phyloP scores from a whole-genome alignment of 306 rosid genomes.

The Glycine tomentella region DNA sequence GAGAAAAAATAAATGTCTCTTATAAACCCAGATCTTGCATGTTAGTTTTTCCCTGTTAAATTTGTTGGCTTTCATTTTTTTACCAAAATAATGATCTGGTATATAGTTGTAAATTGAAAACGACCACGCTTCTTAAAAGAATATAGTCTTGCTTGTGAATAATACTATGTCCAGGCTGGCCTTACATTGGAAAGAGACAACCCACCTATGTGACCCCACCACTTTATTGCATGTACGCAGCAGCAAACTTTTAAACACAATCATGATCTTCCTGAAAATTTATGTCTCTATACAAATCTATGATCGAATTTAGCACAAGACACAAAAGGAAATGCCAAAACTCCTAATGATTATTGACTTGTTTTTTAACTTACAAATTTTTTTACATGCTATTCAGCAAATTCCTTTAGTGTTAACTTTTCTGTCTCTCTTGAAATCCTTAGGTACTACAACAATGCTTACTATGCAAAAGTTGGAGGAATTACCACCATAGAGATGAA shows the following conservation, averaged over 20 bases:
- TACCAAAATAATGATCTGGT: slow-evolving; percentile 12
- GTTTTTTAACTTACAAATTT: not conserved
- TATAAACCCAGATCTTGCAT: slow-evolving; percentile 33
- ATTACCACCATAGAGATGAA: slow-evolving; percentile 92
- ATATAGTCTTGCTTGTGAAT: slow-evolving; percentile 50
- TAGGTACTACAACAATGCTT: slow-evolving; percentile 97
- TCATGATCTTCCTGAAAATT: slow-evolving; percentile 30
- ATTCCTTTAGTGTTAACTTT: not conserved
- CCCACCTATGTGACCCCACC: slow-evolving; percentile 53
- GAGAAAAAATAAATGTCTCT: not conserved
- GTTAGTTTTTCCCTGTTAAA: slow-evolving; percentile 34
- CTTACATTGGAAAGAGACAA: slow-evolving; percentile 51
- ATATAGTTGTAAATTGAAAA: slow-evolving; percentile 40
- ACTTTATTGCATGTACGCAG: slow-evolving; percentile 40
- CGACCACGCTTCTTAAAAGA: slow-evolving; percentile 40
- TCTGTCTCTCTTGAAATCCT: not conserved
- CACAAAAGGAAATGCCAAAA: slow-evolving; percentile 5
- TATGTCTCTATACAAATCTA: slow-evolving; percentile 11
- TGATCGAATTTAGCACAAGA: slow-evolving; percentile 13
- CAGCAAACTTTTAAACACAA: slow-evolving; percentile 38
- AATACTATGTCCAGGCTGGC: slow-evolving; percentile 54
- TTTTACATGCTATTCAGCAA: not conserved
- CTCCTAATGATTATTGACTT: slow-evolving; percentile 18
- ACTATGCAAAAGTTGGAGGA: slow-evolving; percentile 98
- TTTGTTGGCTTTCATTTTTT: slow-evolving; percentile 16